Evolutionary conservation across 116 monocot genomes (phyloP).

Genomic region (Dioscorea cayenensis): DNA sequence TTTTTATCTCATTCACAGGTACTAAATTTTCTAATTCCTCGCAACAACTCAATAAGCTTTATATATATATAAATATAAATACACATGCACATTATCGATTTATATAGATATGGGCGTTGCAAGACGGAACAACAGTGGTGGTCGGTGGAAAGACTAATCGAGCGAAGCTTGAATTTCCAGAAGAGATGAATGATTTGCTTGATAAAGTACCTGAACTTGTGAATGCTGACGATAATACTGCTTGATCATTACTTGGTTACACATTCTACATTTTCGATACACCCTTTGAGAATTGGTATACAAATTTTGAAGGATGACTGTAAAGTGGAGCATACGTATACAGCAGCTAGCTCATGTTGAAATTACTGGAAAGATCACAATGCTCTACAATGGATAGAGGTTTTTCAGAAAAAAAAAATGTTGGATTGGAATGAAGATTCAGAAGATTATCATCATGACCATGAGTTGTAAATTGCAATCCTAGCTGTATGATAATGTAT

Average conservation of each 20-base stretch:
- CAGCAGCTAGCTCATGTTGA: background rate
- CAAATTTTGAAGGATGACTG: background rate
- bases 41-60: background rate
- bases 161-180: conserved; percentile 81
- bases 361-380: background rate
- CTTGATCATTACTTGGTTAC: background rate
- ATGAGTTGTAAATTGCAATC: too few species aligned
- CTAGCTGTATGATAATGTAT: too few species aligned
- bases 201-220: conserved; percentile 78
- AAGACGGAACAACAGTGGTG: conserved; percentile 85
- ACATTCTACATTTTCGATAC: background rate
- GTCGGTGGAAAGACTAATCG: conserved; percentile 91
- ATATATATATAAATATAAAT: background rate
- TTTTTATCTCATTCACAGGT: conserved; percentile 96
- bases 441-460: too few species aligned
- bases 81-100: background rate
- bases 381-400: background rate
- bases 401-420: background rate
- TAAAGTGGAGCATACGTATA: background rate
- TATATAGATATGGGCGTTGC: conserved; percentile 85
- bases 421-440: too few species aligned
- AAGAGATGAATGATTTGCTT: conserved; percentile 72
- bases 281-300: background rate
- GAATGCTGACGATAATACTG: conserved; percentile 8
- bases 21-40: background rate